These are phyloP conservation scores for Cnidoscolus chayamansa DNA, from an alignment of 441 rosid genomes.

Conservation along the genomic window DNA sequence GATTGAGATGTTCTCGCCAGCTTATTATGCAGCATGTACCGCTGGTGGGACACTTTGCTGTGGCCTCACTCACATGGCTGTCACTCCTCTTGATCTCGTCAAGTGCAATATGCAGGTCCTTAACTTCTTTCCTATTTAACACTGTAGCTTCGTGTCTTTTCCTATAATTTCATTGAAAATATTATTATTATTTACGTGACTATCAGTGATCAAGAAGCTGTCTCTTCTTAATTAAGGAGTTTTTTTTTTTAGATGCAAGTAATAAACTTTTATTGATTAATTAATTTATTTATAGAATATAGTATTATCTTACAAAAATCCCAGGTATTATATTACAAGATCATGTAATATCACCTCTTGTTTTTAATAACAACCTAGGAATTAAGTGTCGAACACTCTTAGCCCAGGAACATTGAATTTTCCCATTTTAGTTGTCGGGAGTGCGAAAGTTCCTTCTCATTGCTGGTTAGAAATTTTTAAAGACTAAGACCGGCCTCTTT, in stretches of 20 bases:
- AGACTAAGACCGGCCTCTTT: too few species aligned
- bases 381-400: not conserved
- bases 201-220: not conserved
- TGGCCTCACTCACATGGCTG: slow-evolving; percentile 90
- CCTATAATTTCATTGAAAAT: not conserved
- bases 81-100: slow-evolving; percentile 96
- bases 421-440: not conserved
- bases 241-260: too few species aligned
- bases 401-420: not conserved
- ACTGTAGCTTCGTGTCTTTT: not conserved
- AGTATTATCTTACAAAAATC: too few species aligned
- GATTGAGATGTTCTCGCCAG: slow-evolving; percentile 88
- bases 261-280: too few species aligned
- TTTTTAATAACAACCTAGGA: not conserved
- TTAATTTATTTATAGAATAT: too few species aligned
- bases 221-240: not conserved
- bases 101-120: slow-evolving; percentile 98
- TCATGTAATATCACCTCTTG: too few species aligned
- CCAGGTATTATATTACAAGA: too few species aligned
- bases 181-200: not conserved
- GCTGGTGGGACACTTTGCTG: slow-evolving; percentile 79
- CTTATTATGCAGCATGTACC: slow-evolving; percentile 83
- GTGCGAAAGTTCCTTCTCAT: not conserved
- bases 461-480: not conserved
- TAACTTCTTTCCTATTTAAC: not conserved